Conservation (phyloP, 1,139 yeast genomes). For the Pichia sp. region DNA sequence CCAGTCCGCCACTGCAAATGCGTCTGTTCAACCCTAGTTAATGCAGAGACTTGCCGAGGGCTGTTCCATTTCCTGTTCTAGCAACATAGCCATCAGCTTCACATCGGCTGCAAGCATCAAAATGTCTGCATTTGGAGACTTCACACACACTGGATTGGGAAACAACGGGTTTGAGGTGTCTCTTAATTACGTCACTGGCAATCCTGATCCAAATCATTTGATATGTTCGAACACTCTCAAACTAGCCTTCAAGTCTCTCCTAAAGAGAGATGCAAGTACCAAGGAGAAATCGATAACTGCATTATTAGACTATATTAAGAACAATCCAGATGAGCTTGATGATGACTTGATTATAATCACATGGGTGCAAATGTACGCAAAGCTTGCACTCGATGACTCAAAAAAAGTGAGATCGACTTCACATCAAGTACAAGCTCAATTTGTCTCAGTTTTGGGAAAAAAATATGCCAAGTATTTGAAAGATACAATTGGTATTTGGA, state of each 20-base stretch:
- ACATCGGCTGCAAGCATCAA: too few species aligned
- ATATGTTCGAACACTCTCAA: conserved; percentile 46
- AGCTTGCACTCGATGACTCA: conserved; percentile 65
- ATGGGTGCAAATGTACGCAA: conserved; percentile 81
- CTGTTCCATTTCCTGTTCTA: too few species aligned
- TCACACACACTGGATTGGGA: conserved; percentile 22
- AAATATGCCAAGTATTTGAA: conserved; percentile 56
- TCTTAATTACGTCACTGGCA: conserved; percentile 66
- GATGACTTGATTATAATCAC: conserved; percentile 50
- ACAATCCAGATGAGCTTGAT: conserved; percentile 19
- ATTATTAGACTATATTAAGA: conserved; percentile 31
- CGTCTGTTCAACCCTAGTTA: too few species aligned
- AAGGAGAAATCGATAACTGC: conserved; percentile 73
- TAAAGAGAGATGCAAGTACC: conserved; percentile 77
- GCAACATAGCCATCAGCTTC: too few species aligned
- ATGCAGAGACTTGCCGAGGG: too few species aligned
- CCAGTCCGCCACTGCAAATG: too few species aligned
- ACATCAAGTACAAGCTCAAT: conserved; percentile 57
- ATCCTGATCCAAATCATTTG: conserved; percentile 64
- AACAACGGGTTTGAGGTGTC: conserved; percentile 59
- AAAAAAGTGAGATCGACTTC: conserved; percentile 52
- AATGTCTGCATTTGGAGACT: conserved; percentile 9
- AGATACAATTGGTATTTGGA: conserved; percentile 66
- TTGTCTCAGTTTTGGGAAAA: conserved; percentile 49
- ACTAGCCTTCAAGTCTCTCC: conserved; percentile 62